Evolutionary conservation across 2,329 filamentous ascomycete genomes (phyloP), one percentile per base, ranked within the genome.

Genomic region (Chrysosporium queenslandicum): DNA sequence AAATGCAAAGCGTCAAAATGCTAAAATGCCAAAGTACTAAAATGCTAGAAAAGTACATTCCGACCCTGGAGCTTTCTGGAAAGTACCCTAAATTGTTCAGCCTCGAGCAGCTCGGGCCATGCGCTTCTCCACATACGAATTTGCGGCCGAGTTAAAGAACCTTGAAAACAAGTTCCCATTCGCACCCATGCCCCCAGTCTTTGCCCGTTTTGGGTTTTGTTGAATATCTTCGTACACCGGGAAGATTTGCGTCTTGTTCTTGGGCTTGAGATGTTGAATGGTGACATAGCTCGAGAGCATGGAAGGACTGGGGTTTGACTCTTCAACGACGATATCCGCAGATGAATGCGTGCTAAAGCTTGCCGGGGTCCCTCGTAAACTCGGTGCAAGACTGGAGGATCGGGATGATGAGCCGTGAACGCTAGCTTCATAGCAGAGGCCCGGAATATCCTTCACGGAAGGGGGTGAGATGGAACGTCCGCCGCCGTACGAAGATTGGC

Each of bases 371-470:
- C 69, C 70, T 14, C 69, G 66, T 12, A 66, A 69, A 54, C 69
- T 72, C 16, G 71, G 68, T 16, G 71, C 67, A 11, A 69, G 51
- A 46, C 71, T 74, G 20, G 71, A 73, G 0, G 71, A 71, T 27
- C 70, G 66, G 27, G 71, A 59, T 23, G 57, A 56, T 9, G 55
- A 73, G 59, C 66, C 67, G 27, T 70, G 59, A 3, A 69, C 70
- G 51, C 64, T 68, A 37, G 65, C 63, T 3, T 69, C 71, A 23
- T 68, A 67, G 1, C 70, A 70, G 2, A 74, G 63, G 2, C 60
- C 60, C 3, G 72, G 72, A 0, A 74, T 65, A 54, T 74, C 72
- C 21, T 66, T 65, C 41, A 72, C 56, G 2, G 71, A 73, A 4
- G 71, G 69, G 2, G 70, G 71, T 8, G 71, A 74, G 47, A 67